A percentile compares a stretch with the other conserved stretches of the same genome.
Evolutionary conservation across 2,329 filamentous ascomycete species (phyloP).

Genomic region (Pseudocercospora pini-densiflorae): DNA sequence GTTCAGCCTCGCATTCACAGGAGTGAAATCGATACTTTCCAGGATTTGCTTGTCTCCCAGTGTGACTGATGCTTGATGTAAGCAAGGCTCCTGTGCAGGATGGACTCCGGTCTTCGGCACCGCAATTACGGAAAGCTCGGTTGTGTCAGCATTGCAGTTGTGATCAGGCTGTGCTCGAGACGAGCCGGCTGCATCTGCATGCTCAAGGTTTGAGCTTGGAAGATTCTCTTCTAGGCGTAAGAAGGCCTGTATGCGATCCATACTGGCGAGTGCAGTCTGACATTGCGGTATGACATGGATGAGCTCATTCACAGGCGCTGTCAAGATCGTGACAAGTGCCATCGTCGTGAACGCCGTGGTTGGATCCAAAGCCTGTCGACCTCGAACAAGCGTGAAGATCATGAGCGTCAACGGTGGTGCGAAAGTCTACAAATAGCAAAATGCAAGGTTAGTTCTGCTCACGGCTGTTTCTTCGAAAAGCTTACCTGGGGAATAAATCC

Average conservation of each 20-base stretch:
- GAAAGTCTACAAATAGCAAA: neutral
- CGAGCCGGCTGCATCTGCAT: neutral
- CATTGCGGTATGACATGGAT: conserved; percentile 27
- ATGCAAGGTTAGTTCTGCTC: too few relatives aligned
- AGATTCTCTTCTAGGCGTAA: conserved; percentile 8
- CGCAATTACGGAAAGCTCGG: conserved; percentile 9
- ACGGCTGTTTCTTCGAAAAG: too few relatives aligned
- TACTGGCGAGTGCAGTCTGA: conserved; percentile 25
- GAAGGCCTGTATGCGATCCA: conserved; percentile 29
- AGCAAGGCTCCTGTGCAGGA: neutral
- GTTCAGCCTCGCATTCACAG: conserved; percentile 2
- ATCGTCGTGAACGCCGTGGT: conserved; percentile 27
- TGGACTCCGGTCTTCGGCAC: neutral
- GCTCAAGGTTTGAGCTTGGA: neutral
- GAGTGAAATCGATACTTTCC: conserved; percentile 8
- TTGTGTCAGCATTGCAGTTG: neutral
- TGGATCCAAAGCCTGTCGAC: conserved; percentile 18
- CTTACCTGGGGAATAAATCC: conserved; percentile 9
- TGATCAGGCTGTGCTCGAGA: neutral
- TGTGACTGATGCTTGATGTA: conserved; percentile 10
- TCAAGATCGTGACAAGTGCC: conserved; percentile 23
- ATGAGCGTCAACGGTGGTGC: conserved; percentile 25
- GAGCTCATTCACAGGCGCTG: conserved; percentile 21
- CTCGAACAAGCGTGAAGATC: conserved; percentile 23
- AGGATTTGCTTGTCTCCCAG: conserved; percentile 14